Conservation (phyloP, 2,329 filamentous ascomycete genomes). For the Bipolaris oryzae region DNA sequence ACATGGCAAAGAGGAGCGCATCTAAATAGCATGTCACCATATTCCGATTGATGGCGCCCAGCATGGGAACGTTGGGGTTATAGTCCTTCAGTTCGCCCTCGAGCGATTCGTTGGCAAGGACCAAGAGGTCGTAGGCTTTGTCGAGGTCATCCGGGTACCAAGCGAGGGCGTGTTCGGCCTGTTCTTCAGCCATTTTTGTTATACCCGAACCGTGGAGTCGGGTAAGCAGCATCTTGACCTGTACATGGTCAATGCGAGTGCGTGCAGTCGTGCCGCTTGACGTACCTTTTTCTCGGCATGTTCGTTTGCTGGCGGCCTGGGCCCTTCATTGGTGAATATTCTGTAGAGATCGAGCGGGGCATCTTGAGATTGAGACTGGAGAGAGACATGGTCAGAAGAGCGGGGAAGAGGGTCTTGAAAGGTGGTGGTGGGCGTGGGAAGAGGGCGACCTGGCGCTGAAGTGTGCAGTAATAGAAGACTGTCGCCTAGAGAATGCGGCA, state of each 20-base stretch:
- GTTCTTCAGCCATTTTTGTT: constrained; percentile 63
- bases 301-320: constrained; percentile 58
- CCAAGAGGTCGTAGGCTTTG: constrained; percentile 75
- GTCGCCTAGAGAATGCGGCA: constrained; percentile 21
- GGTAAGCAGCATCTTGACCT: constrained; percentile 61
- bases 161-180: constrained; percentile 67
- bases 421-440: constrained; percentile 10
- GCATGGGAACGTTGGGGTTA: constrained; percentile 71
- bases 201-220: constrained; percentile 61
- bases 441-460: constrained; percentile 21
- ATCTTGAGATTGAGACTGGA: constrained; percentile 34
- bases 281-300: constrained; percentile 60
- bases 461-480: constrained; percentile 30
- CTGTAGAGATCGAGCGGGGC: constrained; percentile 60
- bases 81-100: constrained; percentile 79
- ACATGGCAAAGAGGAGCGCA: constrained; percentile 92
- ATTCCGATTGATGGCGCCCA: constrained; percentile 84
- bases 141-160: constrained; percentile 73
- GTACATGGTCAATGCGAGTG: constrained; percentile 14
- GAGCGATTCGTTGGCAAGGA: constrained; percentile 79
- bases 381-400: constrained; percentile 35
- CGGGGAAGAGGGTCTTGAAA: background rate
- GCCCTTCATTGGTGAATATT: constrained; percentile 67
- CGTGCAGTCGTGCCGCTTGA: background rate
- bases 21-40: constrained; percentile 95